Conservation (phyloP, 176 grass and related monocot genomes). For the Chloris gayana region DNA sequence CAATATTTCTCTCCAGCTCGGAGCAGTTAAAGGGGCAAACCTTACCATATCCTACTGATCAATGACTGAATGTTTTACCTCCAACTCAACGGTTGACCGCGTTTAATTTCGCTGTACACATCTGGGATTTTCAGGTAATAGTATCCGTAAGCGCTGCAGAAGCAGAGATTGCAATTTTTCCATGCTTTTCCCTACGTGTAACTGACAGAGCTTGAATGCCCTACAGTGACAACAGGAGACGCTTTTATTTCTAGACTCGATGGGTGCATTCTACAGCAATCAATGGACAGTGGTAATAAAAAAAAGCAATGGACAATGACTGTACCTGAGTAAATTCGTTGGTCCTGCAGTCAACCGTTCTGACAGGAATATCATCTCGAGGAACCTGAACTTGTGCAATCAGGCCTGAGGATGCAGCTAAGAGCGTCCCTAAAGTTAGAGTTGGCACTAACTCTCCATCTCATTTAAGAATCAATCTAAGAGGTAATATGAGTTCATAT, state of each 20-base stretch:
- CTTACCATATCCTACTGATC: neutral
- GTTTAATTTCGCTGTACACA: neutral
- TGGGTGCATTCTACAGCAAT: neutral
- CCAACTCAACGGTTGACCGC: conserved; percentile 19
- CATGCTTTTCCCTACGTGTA: neutral
- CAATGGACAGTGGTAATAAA: too few relatives aligned
- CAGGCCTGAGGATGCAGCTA: neutral
- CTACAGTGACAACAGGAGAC: neutral
- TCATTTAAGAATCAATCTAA: too few relatives aligned
- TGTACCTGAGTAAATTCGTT: neutral
- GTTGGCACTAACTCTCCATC: too few relatives aligned
- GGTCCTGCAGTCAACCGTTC: neutral
- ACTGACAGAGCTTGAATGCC: neutral
- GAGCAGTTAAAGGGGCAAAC: neutral
- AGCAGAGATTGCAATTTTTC: neutral
- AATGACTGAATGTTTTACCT: neutral
- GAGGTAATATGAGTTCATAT: too few relatives aligned
- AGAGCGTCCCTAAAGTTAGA: too few relatives aligned
- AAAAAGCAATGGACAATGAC: conserved; percentile 1
- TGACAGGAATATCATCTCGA: neutral
- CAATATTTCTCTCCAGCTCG: neutral
- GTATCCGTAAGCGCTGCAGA: neutral
- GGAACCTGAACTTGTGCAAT: neutral
- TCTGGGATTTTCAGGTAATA: neutral
- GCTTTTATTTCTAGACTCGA: conserved; percentile 9